A percentile compares a stretch with the other conserved stretches of the same genome.
phyloP scores from a whole-genome alignment of 1,284 basidiomycete genomes.

The Ceratobasidium sp. region DNA sequence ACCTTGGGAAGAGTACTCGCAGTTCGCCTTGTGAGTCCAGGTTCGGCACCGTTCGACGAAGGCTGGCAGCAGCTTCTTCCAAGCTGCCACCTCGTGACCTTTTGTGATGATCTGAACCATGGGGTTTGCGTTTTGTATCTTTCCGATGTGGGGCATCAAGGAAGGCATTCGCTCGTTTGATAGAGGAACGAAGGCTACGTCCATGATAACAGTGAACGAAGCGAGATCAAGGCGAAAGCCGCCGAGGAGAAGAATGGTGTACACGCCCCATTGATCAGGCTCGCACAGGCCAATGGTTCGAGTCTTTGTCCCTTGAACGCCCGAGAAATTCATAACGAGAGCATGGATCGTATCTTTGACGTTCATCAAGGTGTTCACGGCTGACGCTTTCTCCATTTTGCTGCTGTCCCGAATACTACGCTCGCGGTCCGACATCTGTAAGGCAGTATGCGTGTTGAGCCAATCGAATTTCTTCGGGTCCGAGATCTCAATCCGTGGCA shows the following conservation, averaged over 20 bases:
- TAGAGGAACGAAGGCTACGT: constrained; percentile 63
- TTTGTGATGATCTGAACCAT: background rate
- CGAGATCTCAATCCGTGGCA: constrained; percentile 52
- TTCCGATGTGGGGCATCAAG: background rate
- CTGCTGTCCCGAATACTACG: constrained; percentile 50
- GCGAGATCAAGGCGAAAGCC: constrained; percentile 63
- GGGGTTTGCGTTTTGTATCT: background rate
- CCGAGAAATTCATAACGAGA: constrained; percentile 56
- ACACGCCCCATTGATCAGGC: constrained; percentile 50
- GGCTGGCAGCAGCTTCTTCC: constrained; percentile 13
- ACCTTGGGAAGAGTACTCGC: background rate
- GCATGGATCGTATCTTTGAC: constrained; percentile 54
- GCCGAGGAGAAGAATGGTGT: constrained; percentile 62
- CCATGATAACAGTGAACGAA: constrained; percentile 63
- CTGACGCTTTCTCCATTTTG: constrained; percentile 47
- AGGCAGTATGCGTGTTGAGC: constrained; percentile 54
- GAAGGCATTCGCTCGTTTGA: constrained; percentile 27
- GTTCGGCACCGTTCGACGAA: background rate
- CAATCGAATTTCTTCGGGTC: constrained; percentile 47
- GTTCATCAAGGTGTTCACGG: background rate
- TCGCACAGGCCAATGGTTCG: constrained; percentile 56
- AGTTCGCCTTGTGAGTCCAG: constrained; percentile 14
- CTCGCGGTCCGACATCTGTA: constrained; percentile 56
- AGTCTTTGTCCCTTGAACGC: constrained; percentile 27
- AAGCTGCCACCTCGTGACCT: background rate